Evolutionary conservation across 2,329 filamentous ascomycete species (phyloP).

Genomic region (Penicillium corylophilum): DNA sequence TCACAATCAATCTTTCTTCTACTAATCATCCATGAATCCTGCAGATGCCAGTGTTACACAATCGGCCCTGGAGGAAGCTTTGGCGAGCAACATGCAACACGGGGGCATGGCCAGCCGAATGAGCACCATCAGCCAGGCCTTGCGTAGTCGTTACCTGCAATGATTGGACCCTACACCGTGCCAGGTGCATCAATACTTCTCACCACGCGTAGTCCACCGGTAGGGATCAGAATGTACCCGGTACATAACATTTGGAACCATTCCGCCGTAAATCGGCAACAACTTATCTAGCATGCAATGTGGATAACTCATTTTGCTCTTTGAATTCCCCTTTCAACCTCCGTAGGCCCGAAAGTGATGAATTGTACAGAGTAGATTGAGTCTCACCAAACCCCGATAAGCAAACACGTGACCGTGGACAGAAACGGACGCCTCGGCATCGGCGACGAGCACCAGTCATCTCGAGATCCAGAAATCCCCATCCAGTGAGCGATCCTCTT

Average conservation of each 20-base stretch:
- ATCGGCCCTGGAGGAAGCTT: constrained; percentile 63
- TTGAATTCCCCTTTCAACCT: not conserved
- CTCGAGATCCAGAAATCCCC: not conserved
- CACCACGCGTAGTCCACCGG: not conserved
- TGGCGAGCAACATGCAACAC: constrained; percentile 63
- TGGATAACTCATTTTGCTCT: not conserved
- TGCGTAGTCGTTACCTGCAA: constrained; percentile 53
- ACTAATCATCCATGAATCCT: not conserved
- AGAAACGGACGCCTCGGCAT: constrained; percentile 6
- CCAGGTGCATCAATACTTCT: constrained; percentile 1
- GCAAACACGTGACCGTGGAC: constrained; percentile 4
- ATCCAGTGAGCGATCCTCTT: not conserved
- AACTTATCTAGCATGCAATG: not conserved
- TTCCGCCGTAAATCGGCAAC: not conserved
- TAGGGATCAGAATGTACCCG: not conserved
- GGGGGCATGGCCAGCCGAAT: constrained; percentile 50
- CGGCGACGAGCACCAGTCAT: constrained; percentile 9
- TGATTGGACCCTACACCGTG: not conserved
- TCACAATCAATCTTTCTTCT: not conserved
- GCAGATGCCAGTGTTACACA: constrained; percentile 64
- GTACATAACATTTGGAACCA: not conserved
- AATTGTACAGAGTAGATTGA: constrained; percentile 2
- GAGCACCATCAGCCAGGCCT: constrained; percentile 54
- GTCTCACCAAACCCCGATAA: not conserved
- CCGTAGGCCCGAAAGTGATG: constrained; percentile 4